Base-by-base conservation (phyloP, 495 filamentous ascomycete species). In the Penicillium argentinense region DNA sequence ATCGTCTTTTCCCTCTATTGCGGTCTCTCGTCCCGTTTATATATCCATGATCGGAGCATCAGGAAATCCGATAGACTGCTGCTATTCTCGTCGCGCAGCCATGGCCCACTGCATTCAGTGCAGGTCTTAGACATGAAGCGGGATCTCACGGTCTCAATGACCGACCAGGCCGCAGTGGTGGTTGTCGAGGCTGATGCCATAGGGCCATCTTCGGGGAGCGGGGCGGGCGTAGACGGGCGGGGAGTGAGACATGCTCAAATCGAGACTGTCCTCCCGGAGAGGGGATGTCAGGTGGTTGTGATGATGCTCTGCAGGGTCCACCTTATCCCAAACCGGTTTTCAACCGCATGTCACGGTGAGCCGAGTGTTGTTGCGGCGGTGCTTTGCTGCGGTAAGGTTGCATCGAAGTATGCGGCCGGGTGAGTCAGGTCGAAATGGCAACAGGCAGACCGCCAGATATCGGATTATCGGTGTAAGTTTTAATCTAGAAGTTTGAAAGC, bases 71-170 rank as follows among this genome's bases (percentile, higher is more conserved):
- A 25, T 43, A n/a, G 26, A 42, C 19, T 26, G 13, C 40, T 51
- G 32, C 17, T 30, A 39, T 44, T 23, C 21, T 18, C 23, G 9
- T 8, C 33, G 8, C 18, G 16, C 33, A 19, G 33, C 17, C 12
- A 40, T 27, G 23, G 25, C 16, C 13, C n/a, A 26, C 30, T 45
- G 28, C 23, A 30, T 44, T 32, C 17, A 34, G 41, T 43, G 49
- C 51, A 62, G 44, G 56, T 62, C 50, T 60, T 33, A 59, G 59
- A 60, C 34, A 49, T 18, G 9, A 29, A 39, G 41, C 22, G 39
- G 25, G 47, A 49, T 26, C 22, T 45, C 13, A 26, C 30, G 27
- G 25, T 23, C 21, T 2, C 13, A 13, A 41, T 16, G 5, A 6
- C 13, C 34, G 34, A 43, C 19, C 13, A 14, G 9, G 9, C 44